Evolutionary conservation across 306 rosid genomes (phyloP), one percentile per base, ranked within the genome.

Genomic region (Trifolium pratense): DNA sequence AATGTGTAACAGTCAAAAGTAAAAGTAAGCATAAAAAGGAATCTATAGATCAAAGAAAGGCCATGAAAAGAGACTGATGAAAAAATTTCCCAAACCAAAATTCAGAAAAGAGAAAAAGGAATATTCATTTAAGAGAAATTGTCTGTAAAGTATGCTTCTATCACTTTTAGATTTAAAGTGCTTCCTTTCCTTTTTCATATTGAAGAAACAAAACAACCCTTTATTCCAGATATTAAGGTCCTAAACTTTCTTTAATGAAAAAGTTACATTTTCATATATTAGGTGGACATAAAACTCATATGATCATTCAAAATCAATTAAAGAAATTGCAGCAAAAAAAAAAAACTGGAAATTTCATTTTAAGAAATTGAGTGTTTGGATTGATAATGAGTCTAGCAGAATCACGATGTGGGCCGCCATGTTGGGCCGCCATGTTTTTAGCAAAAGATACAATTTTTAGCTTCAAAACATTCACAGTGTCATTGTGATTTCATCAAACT

Each of bases 161-260:
- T 49, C 51, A 31, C 55, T 40, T 18, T 62, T 29, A 49, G 29
- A 10, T 49, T 37, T 43, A 9, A 70, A 71, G 26, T 70, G 68
- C 59, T 29, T 56, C 14, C 70, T 66, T 29, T 56, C 14, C 70
- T 66, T 78, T 79, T 40, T 21, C 53, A 65, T 8, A 34, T 40
- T 49, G 53, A 59, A 79, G 51, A 75, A 83, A 57, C 63, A 74
- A 75, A 83, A 48, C 49, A 74, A 6, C 17, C 34, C 37, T 64
- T 69, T 70, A 73, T 71, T 70, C 64, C 73, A 16, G 25, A 42
- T 21, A 70, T 65, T 71, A 48, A 52, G 42, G 63, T 48, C 75
- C 52, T 29, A 67, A 66, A 66, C 61, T 34, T 64, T 71, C 74
- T 56, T 65, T 23, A 15, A 5, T 13, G 37, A 32, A 65, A 78